phyloP scores from a whole-genome alignment of 345 rosid species.

The Ceriops tagal region DNA sequence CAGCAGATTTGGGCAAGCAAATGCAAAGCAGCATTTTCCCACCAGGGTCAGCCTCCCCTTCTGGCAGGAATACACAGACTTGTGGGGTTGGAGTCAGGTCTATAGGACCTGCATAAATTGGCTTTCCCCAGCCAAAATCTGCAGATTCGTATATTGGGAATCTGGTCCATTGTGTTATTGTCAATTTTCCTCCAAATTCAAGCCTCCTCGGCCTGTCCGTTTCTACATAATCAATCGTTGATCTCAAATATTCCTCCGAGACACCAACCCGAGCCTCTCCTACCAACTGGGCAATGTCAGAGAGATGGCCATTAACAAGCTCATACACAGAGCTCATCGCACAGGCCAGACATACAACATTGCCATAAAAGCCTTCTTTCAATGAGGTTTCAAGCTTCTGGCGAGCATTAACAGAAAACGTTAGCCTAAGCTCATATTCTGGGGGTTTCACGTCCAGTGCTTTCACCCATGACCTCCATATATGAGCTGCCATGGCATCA shows the following conservation, averaged over 20 bases:
- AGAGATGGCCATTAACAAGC: constrained; percentile 44
- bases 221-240: constrained; percentile 66
- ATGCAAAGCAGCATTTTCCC: constrained; percentile 69
- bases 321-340: constrained; percentile 56
- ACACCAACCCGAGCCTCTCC: constrained; percentile 56
- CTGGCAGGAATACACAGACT: constrained; percentile 80
- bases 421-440: constrained; percentile 68
- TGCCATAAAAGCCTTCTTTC: constrained; percentile 74
- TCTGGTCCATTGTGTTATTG: constrained; percentile 92
- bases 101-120: constrained; percentile 74
- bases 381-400: constrained; percentile 54
- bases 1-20: constrained; percentile 73
- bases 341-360: constrained; percentile 77
- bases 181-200: constrained; percentile 84
- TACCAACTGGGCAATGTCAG: constrained; percentile 51
- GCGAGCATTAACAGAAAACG: constrained; percentile 79
- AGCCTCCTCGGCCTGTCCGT: constrained; percentile 63
- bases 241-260: constrained; percentile 72
- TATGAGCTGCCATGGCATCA: constrained; percentile 85
- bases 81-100: constrained; percentile 93
- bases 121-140: constrained; percentile 91
- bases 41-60: constrained; percentile 45
- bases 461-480: constrained; percentile 93
- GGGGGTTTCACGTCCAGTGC: constrained; percentile 72
- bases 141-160: constrained; percentile 73